phyloP scores from a whole-genome alignment of 176 grass and related monocot species.

The Oryza punctata region DNA sequence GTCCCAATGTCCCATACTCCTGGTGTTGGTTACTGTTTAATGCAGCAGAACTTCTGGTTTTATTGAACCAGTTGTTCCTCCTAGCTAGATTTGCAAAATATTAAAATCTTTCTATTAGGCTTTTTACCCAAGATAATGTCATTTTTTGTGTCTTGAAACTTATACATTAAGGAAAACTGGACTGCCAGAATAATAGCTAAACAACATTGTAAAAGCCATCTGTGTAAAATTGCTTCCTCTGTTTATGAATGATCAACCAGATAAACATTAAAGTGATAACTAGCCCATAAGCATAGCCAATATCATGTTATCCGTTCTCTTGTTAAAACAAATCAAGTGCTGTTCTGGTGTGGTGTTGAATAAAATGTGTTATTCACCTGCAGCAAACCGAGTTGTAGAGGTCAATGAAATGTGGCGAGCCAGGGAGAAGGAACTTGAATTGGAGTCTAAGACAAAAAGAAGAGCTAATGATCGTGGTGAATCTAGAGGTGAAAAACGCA shows the following conservation, averaged over 20 bases:
- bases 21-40: neutral
- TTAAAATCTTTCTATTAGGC: neutral
- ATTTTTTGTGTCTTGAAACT: no score
- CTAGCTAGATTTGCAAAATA: neutral
- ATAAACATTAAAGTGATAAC: neutral
- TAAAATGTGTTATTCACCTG: neutral
- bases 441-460: constrained; percentile 42
- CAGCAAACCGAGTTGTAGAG: constrained; percentile 69
- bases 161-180: neutral
- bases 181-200: neutral
- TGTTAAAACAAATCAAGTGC: neutral
- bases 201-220: neutral
- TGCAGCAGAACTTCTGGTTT: neutral
- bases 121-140: neutral
- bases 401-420: constrained; percentile 69
- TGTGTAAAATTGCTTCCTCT: neutral
- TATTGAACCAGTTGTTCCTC: neutral
- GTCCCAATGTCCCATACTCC: neutral
- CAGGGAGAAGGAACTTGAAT: constrained; percentile 59
- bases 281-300: neutral
- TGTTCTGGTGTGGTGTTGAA: no score
- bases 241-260: neutral
- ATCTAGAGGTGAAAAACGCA: constrained; percentile 16
- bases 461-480: neutral
- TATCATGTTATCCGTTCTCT: neutral